Percentiles rank a stretch among this genome's conserved stretches.
Conservation (phyloP, 176 grass and related monocot species). For the Phragmites australis region DNA sequence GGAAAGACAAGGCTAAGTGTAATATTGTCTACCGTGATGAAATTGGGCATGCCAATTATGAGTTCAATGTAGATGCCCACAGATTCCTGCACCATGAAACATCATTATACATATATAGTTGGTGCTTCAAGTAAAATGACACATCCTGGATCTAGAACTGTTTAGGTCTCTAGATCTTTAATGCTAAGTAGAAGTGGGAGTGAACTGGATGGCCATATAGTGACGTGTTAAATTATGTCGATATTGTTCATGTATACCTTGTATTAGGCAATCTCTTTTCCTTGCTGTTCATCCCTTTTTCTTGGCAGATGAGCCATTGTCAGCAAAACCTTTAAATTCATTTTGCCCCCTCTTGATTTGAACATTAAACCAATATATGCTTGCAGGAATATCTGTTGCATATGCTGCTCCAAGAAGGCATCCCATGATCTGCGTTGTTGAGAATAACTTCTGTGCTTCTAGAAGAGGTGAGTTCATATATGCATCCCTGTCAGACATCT, state of each 20-base stretch:
- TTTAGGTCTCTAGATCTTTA: neutral
- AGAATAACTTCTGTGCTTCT: constrained; percentile 95
- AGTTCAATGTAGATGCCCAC: neutral
- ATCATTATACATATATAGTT: neutral
- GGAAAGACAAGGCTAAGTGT: neutral
- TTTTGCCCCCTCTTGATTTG: constrained; percentile 5
- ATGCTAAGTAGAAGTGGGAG: neutral
- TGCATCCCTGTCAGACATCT: constrained; percentile 15
- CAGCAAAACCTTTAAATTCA: constrained; percentile 6
- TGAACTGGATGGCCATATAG: neutral
- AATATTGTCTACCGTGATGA: neutral
- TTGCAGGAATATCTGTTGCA: constrained; percentile 77
- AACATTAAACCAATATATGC: constrained; percentile 9
- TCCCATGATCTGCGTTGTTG: constrained; percentile 71
- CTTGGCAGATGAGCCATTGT: neutral
- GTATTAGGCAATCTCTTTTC: neutral
- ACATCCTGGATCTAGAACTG: neutral
- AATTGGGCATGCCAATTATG: neutral
- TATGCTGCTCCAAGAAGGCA: constrained; percentile 94
- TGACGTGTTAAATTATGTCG: neutral
- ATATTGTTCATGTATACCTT: neutral
- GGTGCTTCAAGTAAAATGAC: neutral
- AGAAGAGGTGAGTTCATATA: constrained; percentile 72
- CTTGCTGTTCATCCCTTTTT: constrained; percentile 10
- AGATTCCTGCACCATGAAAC: neutral